Conservation (phyloP, 305 asterid genomes). For the Rubia balearica region DNA sequence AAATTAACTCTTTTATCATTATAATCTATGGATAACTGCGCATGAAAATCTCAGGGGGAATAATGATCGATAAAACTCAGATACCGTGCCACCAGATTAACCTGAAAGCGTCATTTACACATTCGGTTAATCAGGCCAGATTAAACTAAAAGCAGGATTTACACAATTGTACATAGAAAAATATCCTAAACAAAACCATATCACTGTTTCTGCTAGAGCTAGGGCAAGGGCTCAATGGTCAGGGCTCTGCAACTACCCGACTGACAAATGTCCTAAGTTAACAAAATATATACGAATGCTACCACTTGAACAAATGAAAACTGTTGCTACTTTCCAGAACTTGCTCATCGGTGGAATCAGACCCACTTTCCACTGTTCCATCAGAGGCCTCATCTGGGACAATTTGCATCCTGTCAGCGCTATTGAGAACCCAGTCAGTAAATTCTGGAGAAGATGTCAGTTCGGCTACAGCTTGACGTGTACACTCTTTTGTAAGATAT, state of each 20-base stretch:
- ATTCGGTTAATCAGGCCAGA: not conserved
- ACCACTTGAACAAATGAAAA: slow-evolving; percentile 9
- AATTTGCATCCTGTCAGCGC: slow-evolving; percentile 57
- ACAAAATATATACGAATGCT: not conserved
- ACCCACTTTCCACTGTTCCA: slow-evolving; percentile 58
- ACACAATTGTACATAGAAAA: not conserved
- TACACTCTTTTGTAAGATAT: slow-evolving; percentile 61
- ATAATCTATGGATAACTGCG: not conserved
- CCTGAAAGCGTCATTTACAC: too few relatives aligned
- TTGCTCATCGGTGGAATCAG: slow-evolving; percentile 51
- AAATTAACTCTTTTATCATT: too few relatives aligned
- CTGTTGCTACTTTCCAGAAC: slow-evolving; percentile 44
- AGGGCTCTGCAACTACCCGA: slow-evolving; percentile 1
- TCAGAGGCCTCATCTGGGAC: slow-evolving; percentile 45
- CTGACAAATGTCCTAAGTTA: slow-evolving; percentile 1
- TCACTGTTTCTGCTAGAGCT: too few relatives aligned
- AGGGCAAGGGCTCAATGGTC: not conserved
- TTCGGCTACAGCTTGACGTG: slow-evolving; percentile 57
- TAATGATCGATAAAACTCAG: too few relatives aligned
- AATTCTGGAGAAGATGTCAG: slow-evolving; percentile 70
- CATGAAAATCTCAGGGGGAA: too few relatives aligned
- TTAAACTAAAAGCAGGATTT: not conserved
- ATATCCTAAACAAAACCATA: not conserved
- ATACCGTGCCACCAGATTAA: too few relatives aligned
- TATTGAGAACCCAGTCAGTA: slow-evolving; percentile 54